These are phyloP conservation scores for Mycosphaerella arachidis DNA, from an alignment of 2,329 filamentous ascomycete genomes.

Conservation along the genomic window DNA sequence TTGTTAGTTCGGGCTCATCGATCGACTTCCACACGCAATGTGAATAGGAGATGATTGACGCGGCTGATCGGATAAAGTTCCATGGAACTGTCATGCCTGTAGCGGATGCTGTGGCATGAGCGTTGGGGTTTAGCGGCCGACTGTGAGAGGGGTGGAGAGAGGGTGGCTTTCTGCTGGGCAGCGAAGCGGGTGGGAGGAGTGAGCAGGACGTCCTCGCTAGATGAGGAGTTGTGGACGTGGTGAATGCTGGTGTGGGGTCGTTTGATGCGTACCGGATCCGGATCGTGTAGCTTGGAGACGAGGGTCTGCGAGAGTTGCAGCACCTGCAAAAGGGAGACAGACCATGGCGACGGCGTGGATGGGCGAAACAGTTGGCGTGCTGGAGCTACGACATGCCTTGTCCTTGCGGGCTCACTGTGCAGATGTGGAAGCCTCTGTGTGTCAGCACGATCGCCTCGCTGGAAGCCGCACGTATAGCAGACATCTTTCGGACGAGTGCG, in stretches of 20 bases:
- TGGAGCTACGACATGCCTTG: conserved; percentile 30
- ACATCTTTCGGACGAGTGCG: conserved; percentile 58
- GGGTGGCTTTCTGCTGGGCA: conserved; percentile 37
- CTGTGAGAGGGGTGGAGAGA: conserved; percentile 44
- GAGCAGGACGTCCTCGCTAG: conserved; percentile 46
- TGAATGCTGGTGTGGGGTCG: conserved; percentile 5
- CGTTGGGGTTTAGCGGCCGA: conserved; percentile 37
- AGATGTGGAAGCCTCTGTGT: conserved; percentile 38
- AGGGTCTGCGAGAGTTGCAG: conserved; percentile 22
- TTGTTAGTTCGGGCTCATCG: conserved; percentile 53
- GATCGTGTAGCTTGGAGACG: conserved; percentile 14
- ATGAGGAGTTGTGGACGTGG: conserved; percentile 5
- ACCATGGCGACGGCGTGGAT: conserved; percentile 10
- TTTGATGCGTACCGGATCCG: conserved; percentile 24
- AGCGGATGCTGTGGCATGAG: conserved; percentile 49
- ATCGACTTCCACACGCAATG: conserved; percentile 42
- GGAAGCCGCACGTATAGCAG: conserved; percentile 30
- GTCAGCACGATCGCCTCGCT: conserved; percentile 52
- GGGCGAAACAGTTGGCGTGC: conserved; percentile 22
- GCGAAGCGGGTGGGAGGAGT: conserved; percentile 44
- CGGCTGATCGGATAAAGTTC: conserved; percentile 55
- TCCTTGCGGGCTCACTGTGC: conserved; percentile 14
- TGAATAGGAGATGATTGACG: conserved; percentile 59
- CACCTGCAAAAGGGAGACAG: conserved; percentile 25
- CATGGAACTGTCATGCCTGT: conserved; percentile 45